These are phyloP conservation scores for Monascus ruber DNA, from an alignment of 2,329 filamentous ascomycete species.

Conservation along the genomic window DNA sequence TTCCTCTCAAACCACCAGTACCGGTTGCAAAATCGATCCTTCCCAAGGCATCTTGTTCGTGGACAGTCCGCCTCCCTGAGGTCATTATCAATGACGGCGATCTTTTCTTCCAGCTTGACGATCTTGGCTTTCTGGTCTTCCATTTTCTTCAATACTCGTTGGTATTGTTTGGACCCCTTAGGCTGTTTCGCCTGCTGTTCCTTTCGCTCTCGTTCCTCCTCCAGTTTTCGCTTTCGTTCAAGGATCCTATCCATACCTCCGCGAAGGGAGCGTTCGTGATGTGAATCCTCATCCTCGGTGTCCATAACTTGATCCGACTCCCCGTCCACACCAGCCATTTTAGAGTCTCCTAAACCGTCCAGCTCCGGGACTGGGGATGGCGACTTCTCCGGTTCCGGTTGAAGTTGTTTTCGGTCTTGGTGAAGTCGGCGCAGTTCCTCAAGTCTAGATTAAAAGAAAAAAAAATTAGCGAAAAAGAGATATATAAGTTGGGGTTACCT, in stretches of 20 bases:
- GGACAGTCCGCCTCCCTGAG: conserved; percentile 89
- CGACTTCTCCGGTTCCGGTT: conserved; percentile 35
- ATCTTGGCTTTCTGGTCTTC: conserved; percentile 75
- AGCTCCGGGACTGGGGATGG: conserved; percentile 33
- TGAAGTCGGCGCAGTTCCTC: conserved; percentile 37
- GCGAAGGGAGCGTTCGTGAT: conserved; percentile 46
- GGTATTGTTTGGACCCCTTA: conserved; percentile 78
- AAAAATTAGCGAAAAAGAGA: not conserved
- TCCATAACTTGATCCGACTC: conserved; percentile 53
- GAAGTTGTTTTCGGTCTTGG: conserved; percentile 36
- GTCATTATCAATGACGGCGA: conserved; percentile 78
- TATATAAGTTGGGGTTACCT: not conserved
- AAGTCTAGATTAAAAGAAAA: conserved; percentile 14
- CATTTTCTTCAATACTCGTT: conserved; percentile 78
- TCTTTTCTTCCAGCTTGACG: conserved; percentile 71
- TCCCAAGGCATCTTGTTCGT: conserved; percentile 76
- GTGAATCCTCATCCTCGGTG: conserved; percentile 56
- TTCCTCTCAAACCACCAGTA: conserved; percentile 99
- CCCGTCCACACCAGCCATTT: conserved; percentile 43
- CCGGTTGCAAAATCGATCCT: conserved; percentile 94
- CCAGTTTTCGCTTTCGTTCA: conserved; percentile 67
- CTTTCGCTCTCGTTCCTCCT: conserved; percentile 58
- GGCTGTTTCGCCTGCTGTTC: conserved; percentile 54
- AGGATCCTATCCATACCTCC: conserved; percentile 57
- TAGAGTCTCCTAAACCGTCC: conserved; percentile 28